Base-by-base conservation (phyloP, 2,329 filamentous ascomycete genomes). In the Xylariaceae sp. region DNA sequence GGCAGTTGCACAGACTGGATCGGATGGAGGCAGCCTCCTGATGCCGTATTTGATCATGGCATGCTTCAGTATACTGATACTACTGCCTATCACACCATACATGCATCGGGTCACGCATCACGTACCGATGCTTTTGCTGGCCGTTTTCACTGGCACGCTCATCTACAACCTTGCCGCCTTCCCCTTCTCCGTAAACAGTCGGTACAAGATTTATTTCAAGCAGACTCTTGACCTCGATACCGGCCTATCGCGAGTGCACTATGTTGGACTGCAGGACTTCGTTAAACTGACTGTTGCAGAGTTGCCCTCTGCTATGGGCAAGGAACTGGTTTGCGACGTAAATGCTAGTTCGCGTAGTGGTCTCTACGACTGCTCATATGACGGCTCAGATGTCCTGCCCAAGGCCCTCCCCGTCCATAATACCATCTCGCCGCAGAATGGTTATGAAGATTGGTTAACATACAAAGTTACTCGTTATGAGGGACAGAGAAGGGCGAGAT, bases 161-260 rank as follows among this genome's bases (percentile, higher is more conserved):
- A 82, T 92, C 58, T 97, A 96, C 77, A 96, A 95, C 70, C 82
- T 97, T 3, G 76, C 84, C 2, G 90, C 89, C 1, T 97, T 96
- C 73, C 94, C 94, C 0, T 97, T 97, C 74, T 94, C 90, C 0
- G 76, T 83, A 18, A 81, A 85, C 60, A 89, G 87, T 71, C 84
- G 90, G 44, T 85, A 96, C 73, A 97, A 97, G 74, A 80, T 93
- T 52, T 95, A 87, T 73, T 97, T 97, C 73, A 78, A 89, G 53
- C 92, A 99, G 72, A 83, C 83, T 8, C 78, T 97, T 52, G 84
- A 96, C 65, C 81, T 96, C 8, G 88, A 90, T 65, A 84, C 80
- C 3, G 86, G 87, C n/a, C 76, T 80, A 11, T 90, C 91, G 65
- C 78, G 76, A 1, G 88, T 92, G 47, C 85, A 84, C 39, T 77